Conservation (phyloP, 352 stramenopile species). For the Phytophthora boehmeriae region DNA sequence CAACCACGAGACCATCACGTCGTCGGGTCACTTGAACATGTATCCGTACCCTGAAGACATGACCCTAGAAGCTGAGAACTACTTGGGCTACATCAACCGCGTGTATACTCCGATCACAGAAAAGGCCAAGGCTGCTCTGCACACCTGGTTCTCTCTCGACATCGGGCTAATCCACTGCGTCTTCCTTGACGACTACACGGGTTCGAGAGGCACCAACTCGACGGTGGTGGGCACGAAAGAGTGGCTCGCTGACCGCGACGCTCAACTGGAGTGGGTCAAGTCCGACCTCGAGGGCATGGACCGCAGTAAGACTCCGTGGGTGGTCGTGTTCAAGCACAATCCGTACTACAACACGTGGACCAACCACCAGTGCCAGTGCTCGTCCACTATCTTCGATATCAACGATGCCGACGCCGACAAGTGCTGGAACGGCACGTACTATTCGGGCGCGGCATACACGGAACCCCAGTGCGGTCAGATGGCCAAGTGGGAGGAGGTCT, state of each 20-base stretch:
- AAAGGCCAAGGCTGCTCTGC: conserved; percentile 32
- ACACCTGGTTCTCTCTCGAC: conserved; percentile 61
- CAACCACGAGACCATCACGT: conserved; percentile 71
- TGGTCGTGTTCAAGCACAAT: conserved; percentile 80
- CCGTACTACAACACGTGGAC: conserved; percentile 72
- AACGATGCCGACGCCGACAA: conserved; percentile 34
- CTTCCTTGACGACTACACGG: conserved; percentile 71
- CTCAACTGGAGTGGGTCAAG: conserved; percentile 63
- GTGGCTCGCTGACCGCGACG: conserved; percentile 43
- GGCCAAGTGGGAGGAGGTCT: conserved; percentile 48
- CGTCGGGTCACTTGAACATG: conserved; percentile 46
- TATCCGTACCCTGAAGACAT: conserved; percentile 46
- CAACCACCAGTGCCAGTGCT: conserved; percentile 62
- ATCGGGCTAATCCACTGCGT: conserved; percentile 61
- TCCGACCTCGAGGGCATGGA: conserved; percentile 67
- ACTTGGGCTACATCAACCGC: conserved; percentile 50
- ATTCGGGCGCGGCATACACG: conserved; percentile 34
- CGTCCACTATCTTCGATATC: conserved; percentile 45
- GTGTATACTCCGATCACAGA: conserved; percentile 58
- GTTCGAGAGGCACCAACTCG: conserved; percentile 36
- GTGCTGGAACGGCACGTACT: conserved; percentile 58
- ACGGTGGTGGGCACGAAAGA: conserved; percentile 45
- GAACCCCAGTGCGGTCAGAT: conserved; percentile 58
- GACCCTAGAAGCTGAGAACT: conserved; percentile 40
- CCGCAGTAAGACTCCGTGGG: conserved; percentile 75